phyloP scores from a whole-genome alignment of 1,139 yeast genomes.

The Yamadazyma pseudoaaseri region DNA sequence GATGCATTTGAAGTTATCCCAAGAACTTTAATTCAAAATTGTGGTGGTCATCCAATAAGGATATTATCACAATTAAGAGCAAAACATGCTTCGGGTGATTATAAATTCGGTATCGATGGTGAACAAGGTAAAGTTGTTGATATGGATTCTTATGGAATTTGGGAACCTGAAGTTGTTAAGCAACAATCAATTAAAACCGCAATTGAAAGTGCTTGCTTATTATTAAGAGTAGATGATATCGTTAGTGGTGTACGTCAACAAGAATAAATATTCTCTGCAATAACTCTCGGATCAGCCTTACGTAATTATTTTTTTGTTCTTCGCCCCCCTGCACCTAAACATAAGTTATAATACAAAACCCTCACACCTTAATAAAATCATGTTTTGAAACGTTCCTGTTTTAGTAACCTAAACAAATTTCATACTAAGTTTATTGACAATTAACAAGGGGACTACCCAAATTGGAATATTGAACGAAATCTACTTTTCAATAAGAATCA shows the following conservation, averaged over 20 bases:
- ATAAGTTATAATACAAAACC: not conserved
- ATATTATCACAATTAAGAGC: slow-evolving; percentile 89
- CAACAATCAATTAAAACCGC: slow-evolving; percentile 97
- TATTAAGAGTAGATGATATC: slow-evolving; percentile 94
- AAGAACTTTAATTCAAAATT: slow-evolving; percentile 92
- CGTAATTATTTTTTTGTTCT: no score
- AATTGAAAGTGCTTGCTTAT: slow-evolving; percentile 92
- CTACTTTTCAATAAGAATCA: not conserved
- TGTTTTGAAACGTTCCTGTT: slow-evolving; percentile 1
- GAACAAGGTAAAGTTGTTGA: slow-evolving; percentile 92
- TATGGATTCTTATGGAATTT: slow-evolving; percentile 92
- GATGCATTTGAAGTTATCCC: slow-evolving; percentile 93
- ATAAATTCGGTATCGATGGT: slow-evolving; percentile 92
- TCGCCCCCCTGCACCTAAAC: no score
- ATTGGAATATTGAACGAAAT: slow-evolving; percentile 1
- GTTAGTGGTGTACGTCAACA: slow-evolving; percentile 86
- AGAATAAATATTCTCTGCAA: slow-evolving; percentile 12
- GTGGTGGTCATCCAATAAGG: slow-evolving; percentile 96
- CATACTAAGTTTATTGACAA: not conserved
- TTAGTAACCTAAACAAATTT: slow-evolving; percentile 1
- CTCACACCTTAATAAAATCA: not conserved
- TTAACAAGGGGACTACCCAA: not conserved
- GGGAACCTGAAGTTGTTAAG: slow-evolving; percentile 99
- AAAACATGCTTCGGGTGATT: slow-evolving; percentile 86
- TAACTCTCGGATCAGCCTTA: no score